phyloP scores from a whole-genome alignment of 2,329 filamentous ascomycete genomes.

The Laburnicola sp. region DNA sequence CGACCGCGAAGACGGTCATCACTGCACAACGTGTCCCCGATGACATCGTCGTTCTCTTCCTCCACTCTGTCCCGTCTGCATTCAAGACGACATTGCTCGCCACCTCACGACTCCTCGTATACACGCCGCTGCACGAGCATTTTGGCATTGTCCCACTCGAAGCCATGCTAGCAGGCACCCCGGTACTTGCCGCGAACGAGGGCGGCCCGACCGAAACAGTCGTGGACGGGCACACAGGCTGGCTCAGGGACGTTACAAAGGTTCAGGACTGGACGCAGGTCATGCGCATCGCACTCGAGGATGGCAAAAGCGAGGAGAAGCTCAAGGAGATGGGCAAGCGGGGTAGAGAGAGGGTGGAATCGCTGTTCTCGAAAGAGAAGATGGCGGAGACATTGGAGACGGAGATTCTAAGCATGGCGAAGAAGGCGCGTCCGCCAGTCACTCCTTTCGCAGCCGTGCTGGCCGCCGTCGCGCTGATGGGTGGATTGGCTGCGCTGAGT shows the following conservation, averaged over 20 bases:
- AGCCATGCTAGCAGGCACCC: conserved; percentile 85
- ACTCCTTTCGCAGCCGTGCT: conserved; percentile 18
- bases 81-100: conserved; percentile 78
- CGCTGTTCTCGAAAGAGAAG: conserved; percentile 74
- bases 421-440: conserved; percentile 27
- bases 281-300: conserved; percentile 70
- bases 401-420: conserved; percentile 38
- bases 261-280: conserved; percentile 75
- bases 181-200: conserved; percentile 87
- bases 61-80: conserved; percentile 79
- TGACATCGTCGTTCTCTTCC: conserved; percentile 77
- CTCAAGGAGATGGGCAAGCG: conserved; percentile 64
- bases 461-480: conserved; percentile 25
- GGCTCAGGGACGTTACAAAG: conserved; percentile 73
- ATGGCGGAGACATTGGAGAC: conserved; percentile 77
- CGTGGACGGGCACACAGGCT: conserved; percentile 81
- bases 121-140: conserved; percentile 91
- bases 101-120: conserved; percentile 76
- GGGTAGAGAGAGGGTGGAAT: conserved; percentile 69
- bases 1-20: conserved; percentile 74
- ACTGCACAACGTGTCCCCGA: conserved; percentile 68
- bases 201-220: conserved; percentile 92
- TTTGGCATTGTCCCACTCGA: conserved; percentile 98
- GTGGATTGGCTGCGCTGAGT: conserved; percentile 19
- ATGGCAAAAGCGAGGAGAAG: conserved; percentile 52